These are phyloP conservation scores for Dillenia turbinata DNA, from an alignment of 164 flowering plant species.

Conservation along the genomic window DNA sequence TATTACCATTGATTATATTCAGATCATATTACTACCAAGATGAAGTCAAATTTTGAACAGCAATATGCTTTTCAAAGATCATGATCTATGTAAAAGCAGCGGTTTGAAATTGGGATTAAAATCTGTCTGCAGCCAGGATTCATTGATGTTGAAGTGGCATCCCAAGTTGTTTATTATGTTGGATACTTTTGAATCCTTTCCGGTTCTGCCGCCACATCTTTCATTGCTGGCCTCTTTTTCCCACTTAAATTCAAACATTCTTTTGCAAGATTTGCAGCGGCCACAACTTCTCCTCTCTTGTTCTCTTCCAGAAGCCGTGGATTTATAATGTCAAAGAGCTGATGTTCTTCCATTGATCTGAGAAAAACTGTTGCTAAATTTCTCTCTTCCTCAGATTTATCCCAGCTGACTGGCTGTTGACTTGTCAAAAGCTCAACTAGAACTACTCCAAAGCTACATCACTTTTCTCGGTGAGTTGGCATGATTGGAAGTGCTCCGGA, in stretches of 20 bases:
- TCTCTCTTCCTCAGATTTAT: slow-evolving; percentile 15
- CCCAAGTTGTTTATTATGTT: no score
- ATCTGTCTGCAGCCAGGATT: no score
- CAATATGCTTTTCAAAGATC: no score
- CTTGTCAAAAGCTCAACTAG: no score
- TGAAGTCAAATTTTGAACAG: no score
- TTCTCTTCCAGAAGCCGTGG: slow-evolving; percentile 7
- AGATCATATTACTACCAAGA: no score
- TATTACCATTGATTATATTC: no score
- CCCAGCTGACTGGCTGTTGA: neutral
- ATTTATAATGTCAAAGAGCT: slow-evolving; percentile 17
- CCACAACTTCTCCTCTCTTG: slow-evolving; percentile 12
- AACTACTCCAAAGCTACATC: slow-evolving; percentile 8
- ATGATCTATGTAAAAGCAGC: no score
- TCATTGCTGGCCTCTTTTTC: slow-evolving; percentile 6
- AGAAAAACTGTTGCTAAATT: slow-evolving; percentile 17
- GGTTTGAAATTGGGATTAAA: no score
- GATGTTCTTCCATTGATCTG: slow-evolving; percentile 7
- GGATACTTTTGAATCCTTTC: neutral
- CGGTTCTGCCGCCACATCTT: slow-evolving; percentile 11
- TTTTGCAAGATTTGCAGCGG: slow-evolving; percentile 16
- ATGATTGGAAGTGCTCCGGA: slow-evolving; percentile 20
- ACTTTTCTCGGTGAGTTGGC: neutral
- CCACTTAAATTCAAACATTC: slow-evolving; percentile 15
- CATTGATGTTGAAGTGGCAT: no score